Evolutionary conservation across 75 land plant species (phyloP).

Genomic region (Pinus taeda): DNA sequence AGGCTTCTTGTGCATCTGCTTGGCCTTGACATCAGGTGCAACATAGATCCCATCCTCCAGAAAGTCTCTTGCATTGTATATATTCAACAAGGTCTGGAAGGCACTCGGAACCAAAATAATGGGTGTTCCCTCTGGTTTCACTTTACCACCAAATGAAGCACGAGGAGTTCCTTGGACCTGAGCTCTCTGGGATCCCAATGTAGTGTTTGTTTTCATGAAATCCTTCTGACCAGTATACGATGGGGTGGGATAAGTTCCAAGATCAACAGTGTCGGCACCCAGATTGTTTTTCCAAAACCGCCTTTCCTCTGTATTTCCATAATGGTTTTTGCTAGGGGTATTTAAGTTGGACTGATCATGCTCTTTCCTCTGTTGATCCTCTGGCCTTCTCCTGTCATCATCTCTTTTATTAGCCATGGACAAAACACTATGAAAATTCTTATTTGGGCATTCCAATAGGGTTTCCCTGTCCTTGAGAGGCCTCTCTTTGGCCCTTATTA

Average conservation of each 20-base stretch:
- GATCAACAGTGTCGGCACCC: slow-evolving; percentile 29
- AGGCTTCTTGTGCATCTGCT: slow-evolving; percentile 29
- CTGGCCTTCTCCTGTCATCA: slow-evolving; percentile 32
- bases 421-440: slow-evolving; percentile 37
- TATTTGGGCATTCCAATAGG: slow-evolving; percentile 48
- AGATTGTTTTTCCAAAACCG: slow-evolving; percentile 43
- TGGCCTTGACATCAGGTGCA: slow-evolving; percentile 37
- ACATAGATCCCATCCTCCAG: slow-evolving; percentile 53
- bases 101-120: slow-evolving; percentile 57
- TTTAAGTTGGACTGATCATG: background rate
- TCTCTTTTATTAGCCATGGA: slow-evolving; percentile 23
- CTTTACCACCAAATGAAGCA: slow-evolving; percentile 8
- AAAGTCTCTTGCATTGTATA: slow-evolving; percentile 55
- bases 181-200: slow-evolving; percentile 11
- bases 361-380: slow-evolving; percentile 39
- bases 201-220: slow-evolving; percentile 14
- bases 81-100: slow-evolving; percentile 48
- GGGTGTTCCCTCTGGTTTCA: slow-evolving; percentile 25
- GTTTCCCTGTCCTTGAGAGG: slow-evolving; percentile 51
- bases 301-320: slow-evolving; percentile 25
- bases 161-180: slow-evolving; percentile 8
- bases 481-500: slow-evolving; percentile 38
- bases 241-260: slow-evolving; percentile 15
- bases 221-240: slow-evolving; percentile 23
- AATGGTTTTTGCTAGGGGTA: slow-evolving; percentile 7